Evolutionary conservation across 1,284 basidiomycete species (phyloP).

Genomic region (Trichosporon sp.): DNA sequence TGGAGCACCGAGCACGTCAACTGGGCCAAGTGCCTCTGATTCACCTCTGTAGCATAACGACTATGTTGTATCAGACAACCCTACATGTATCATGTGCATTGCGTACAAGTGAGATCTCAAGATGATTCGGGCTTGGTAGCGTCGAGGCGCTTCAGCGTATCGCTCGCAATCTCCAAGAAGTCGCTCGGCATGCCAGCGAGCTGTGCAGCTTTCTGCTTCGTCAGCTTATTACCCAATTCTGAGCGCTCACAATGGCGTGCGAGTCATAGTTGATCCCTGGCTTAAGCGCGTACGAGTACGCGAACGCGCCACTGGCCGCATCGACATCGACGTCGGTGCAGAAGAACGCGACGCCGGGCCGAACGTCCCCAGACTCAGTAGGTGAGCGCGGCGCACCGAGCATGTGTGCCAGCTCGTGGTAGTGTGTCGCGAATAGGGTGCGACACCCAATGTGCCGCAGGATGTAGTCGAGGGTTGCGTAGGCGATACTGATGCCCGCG

Average conservation of each 20-base stretch:
- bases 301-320: conserved; percentile 71
- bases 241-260: conserved; percentile 70
- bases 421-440: conserved; percentile 93
- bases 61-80: background rate
- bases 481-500: conserved; percentile 91
- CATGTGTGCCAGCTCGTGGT: conserved; percentile 89
- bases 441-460: conserved; percentile 73
- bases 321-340: conserved; percentile 86
- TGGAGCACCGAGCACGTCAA: conserved; percentile 68
- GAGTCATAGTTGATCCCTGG: conserved; percentile 88
- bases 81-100: background rate
- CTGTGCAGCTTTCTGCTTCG: conserved; percentile 68
- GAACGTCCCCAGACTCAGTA: conserved; percentile 38
- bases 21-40: conserved; percentile 36
- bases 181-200: conserved; percentile 77
- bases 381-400: conserved; percentile 58
- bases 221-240: conserved; percentile 5
- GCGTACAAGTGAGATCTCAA: background rate
- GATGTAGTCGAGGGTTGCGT: conserved; percentile 83
- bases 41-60: background rate
- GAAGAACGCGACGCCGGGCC: conserved; percentile 70
- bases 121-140: background rate
- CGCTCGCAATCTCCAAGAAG: conserved; percentile 44
- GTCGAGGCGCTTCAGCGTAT: conserved; percentile 35
- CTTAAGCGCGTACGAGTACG: conserved; percentile 78